Conservation (phyloP, 257 asterid species). For the Cynanchum wilfordii region DNA sequence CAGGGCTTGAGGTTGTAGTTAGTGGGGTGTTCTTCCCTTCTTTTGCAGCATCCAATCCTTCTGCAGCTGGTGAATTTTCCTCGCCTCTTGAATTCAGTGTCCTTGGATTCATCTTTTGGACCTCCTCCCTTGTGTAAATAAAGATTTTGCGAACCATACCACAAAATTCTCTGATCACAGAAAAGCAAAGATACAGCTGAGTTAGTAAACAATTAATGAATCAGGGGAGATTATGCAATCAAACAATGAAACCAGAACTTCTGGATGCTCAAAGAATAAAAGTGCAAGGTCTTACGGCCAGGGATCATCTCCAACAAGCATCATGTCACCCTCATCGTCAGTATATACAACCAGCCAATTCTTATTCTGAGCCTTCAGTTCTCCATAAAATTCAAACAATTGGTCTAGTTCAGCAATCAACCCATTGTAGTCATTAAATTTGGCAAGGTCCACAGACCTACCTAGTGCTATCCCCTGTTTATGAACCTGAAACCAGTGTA, state of each 20-base stretch:
- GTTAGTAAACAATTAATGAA: not conserved
- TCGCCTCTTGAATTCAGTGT: conserved; percentile 62
- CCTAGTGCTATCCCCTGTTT: conserved; percentile 96
- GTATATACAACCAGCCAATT: conserved; percentile 90
- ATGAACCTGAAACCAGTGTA: conserved; percentile 58
- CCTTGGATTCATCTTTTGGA: conserved; percentile 76
- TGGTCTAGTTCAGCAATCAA: conserved; percentile 69
- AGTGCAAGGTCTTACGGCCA: conserved; percentile 68
- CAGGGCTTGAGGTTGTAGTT: conserved; percentile 45
- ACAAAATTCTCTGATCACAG: conserved; percentile 67
- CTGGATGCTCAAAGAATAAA: not conserved
- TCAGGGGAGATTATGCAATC: not conserved
- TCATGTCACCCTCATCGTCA: conserved; percentile 98
- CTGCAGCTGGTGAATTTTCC: conserved; percentile 59
- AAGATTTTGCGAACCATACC: conserved; percentile 82
- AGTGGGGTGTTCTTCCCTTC: conserved; percentile 53
- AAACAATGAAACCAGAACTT: not conserved
- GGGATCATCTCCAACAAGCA: conserved; percentile 99
- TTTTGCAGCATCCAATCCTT: conserved; percentile 56
- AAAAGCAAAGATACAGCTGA: not conserved
- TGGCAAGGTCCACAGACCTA: conserved; percentile 90
- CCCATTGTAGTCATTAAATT: conserved; percentile 66
- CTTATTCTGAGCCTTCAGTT: conserved; percentile 57
- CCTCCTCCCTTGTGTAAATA: conserved; percentile 82
- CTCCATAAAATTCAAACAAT: conserved; percentile 84